Conservation (phyloP, 2,329 filamentous ascomycete genomes). For the Colletotrichum sp. region DNA sequence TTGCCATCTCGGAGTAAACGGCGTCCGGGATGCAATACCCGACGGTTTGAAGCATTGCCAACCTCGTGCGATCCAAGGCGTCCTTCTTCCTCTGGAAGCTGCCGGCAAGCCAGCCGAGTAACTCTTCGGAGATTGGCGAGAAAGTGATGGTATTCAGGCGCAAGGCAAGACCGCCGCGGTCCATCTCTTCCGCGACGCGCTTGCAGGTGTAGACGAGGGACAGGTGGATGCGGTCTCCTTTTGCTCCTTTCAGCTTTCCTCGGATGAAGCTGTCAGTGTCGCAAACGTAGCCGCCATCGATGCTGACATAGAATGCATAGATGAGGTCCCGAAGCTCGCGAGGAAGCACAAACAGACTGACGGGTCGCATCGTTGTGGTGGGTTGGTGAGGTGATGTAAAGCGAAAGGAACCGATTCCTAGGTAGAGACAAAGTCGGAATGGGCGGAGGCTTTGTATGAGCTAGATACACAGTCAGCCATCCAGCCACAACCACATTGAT, state of each 20-base stretch:
- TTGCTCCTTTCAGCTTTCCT: background rate
- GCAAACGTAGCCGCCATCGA: background rate
- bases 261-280: background rate
- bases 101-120: background rate
- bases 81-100: background rate
- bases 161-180: background rate
- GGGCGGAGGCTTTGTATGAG: background rate
- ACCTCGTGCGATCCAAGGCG: background rate
- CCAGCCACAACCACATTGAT: background rate
- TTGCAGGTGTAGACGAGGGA: background rate
- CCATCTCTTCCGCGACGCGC: background rate
- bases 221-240: background rate
- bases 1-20: background rate
- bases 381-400: background rate
- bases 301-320: background rate
- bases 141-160: background rate
- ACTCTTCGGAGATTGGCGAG: background rate
- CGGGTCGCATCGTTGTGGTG: background rate
- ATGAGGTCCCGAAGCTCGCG: background rate
- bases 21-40: background rate
- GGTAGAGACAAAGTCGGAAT: background rate
- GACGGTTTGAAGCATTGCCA: background rate
- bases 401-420: background rate
- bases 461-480: background rate
- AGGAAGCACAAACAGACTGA: background rate